phyloP scores from a whole-genome alignment of 2,329 filamentous ascomycete species.

The Alternaria tenuissima region DNA sequence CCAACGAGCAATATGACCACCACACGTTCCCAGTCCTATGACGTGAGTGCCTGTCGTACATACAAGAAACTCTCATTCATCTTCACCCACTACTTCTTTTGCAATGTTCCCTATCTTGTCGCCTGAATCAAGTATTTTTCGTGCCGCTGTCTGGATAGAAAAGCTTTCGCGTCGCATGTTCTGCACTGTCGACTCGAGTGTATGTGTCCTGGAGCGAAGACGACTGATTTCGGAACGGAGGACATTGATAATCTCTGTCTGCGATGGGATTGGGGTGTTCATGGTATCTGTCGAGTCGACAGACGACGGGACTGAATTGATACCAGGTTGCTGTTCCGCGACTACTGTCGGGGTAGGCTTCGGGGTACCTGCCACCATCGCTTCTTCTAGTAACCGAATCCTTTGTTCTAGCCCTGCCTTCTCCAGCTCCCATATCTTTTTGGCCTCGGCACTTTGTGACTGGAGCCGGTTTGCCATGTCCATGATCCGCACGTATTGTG shows the following conservation, averaged over 20 bases:
- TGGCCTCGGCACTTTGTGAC: slow-evolving; percentile 54
- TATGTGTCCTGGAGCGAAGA: slow-evolving; percentile 39
- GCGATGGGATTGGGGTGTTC: slow-evolving; percentile 15
- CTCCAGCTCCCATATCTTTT: slow-evolving; percentile 53
- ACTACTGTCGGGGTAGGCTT: slow-evolving; percentile 1
- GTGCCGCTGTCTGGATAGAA: slow-evolving; percentile 38
- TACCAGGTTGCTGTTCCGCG: slow-evolving; percentile 1
- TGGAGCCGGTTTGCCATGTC: slow-evolving; percentile 60
- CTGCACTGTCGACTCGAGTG: slow-evolving; percentile 37
- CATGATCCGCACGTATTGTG: slow-evolving; percentile 61
- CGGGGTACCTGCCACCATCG: slow-evolving; percentile 36
- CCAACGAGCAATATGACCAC: neutral
- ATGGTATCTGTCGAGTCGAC: neutral
- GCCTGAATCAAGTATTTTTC: slow-evolving; percentile 37
- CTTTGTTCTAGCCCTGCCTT: slow-evolving; percentile 47
- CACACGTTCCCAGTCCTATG: neutral
- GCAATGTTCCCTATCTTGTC: slow-evolving; percentile 35
- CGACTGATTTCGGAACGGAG: slow-evolving; percentile 42
- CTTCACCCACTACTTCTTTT: slow-evolving; percentile 3
- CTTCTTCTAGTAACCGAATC: slow-evolving; percentile 49
- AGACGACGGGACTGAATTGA: neutral
- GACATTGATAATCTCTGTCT: slow-evolving; percentile 41
- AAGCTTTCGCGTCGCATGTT: slow-evolving; percentile 40
- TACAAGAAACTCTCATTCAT: neutral
- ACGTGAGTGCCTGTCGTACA: neutral